Evolutionary conservation across 2,329 filamentous ascomycete genomes (phyloP).

Genomic region (Colletotrichum lentis): DNA sequence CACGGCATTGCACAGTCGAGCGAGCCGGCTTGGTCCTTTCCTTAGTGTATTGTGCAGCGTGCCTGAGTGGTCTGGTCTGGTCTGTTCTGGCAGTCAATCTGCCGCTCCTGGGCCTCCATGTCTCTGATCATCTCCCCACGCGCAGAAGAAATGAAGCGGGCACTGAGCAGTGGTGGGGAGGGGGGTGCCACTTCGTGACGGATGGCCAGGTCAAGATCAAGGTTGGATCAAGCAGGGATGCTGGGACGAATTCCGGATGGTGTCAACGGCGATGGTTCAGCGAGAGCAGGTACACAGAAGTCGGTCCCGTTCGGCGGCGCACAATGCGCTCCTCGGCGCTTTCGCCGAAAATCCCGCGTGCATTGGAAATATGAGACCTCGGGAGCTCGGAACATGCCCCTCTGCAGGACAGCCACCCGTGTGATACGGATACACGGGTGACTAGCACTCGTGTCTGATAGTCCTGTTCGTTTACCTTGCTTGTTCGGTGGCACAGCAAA

Average conservation of each 20-base stretch:
- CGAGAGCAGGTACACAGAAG: neutral
- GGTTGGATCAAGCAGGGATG: slow-evolving; percentile 26
- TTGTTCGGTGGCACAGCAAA: neutral
- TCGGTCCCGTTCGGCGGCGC: neutral
- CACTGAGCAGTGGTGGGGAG: slow-evolving; percentile 10
- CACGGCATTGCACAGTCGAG: slow-evolving; percentile 11
- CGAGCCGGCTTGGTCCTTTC: slow-evolving; percentile 5
- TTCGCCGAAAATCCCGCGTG: slow-evolving; percentile 18
- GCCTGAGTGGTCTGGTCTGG: neutral
- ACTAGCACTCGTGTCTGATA: slow-evolving; percentile 1
- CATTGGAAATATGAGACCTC: slow-evolving; percentile 3
- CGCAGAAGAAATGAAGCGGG: slow-evolving; percentile 27
- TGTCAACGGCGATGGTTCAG: slow-evolving; percentile 11
- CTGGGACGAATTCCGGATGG: slow-evolving; percentile 15
- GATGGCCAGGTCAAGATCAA: slow-evolving; percentile 20
- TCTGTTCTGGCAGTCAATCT: neutral
- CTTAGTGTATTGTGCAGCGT: slow-evolving; percentile 4
- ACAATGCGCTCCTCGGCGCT: slow-evolving; percentile 2
- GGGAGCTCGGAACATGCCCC: neutral
- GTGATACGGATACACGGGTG: neutral
- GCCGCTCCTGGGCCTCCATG: slow-evolving; percentile 20
- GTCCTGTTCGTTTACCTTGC: slow-evolving; percentile 15
- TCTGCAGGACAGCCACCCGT: neutral
- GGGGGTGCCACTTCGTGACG: neutral
- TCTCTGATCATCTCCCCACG: slow-evolving; percentile 36